A percentile compares a stretch with the other conserved stretches of the same genome.
These are phyloP conservation scores for Penicillium capsulatum DNA, from an alignment of 2,329 filamentous ascomycete genomes.

Conservation along the genomic window DNA sequence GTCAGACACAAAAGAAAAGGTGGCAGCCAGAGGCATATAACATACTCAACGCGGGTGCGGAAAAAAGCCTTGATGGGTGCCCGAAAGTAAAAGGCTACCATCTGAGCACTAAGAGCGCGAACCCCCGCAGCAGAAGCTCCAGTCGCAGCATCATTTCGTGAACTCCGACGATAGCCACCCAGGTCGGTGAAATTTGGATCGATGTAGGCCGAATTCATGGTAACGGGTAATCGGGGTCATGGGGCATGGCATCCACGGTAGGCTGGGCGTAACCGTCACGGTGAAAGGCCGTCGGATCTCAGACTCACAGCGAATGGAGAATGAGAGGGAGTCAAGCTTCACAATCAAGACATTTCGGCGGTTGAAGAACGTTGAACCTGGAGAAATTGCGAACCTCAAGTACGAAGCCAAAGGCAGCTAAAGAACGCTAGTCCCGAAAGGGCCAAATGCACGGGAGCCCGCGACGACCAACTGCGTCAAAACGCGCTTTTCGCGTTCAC, in stretches of 20 bases:
- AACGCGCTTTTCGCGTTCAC: conserved; percentile 29
- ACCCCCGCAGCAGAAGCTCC: conserved; percentile 83
- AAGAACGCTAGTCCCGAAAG: conserved; percentile 14
- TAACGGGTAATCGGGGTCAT: background rate
- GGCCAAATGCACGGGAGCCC: conserved; percentile 20
- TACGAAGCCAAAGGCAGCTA: too few relatives aligned
- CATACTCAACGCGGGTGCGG: conserved; percentile 80
- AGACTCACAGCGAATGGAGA: too few relatives aligned
- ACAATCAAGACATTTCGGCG: conserved; percentile 3
- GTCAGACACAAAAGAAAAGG: conserved; percentile 16
- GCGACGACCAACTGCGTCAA: conserved; percentile 9
- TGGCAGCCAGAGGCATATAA: conserved; percentile 17
- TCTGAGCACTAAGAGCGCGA: conserved; percentile 75
- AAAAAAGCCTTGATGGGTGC: conserved; percentile 92
- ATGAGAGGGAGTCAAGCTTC: too few relatives aligned
- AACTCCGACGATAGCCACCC: conserved; percentile 38
- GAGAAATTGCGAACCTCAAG: too few relatives aligned
- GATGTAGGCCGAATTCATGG: conserved; percentile 17
- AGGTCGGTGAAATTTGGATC: conserved; percentile 17
- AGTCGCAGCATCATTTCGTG: conserved; percentile 58
- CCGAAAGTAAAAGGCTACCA: conserved; percentile 86
- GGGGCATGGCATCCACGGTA: conserved; percentile 1
- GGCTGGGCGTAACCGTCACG: background rate
- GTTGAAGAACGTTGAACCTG: too few relatives aligned
- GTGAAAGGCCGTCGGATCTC: too few relatives aligned